Evolutionary conservation across 805 yeast genomes (phyloP).

Genomic region (Kuraishia borneana): DNA sequence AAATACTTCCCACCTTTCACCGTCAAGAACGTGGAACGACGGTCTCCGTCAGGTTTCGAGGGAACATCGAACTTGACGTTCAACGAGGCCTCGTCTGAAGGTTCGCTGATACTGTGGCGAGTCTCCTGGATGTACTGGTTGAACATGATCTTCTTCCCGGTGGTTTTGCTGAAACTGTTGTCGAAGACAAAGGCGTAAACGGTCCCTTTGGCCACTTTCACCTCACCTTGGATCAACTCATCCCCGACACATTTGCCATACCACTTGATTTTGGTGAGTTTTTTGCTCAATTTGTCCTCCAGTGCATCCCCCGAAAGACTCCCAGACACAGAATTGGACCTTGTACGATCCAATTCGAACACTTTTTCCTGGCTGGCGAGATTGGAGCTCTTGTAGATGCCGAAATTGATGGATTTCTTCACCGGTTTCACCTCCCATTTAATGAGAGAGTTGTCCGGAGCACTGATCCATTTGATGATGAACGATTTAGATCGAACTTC

Average conservation of each 20-base stretch:
- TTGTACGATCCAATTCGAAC: not conserved
- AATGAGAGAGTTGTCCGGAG: slow-evolving; percentile 53
- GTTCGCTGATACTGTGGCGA: not conserved
- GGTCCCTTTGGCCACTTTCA: slow-evolving; percentile 52
- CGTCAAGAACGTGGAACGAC: slow-evolving; percentile 16
- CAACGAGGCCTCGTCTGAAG: slow-evolving; percentile 4
- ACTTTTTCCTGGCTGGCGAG: not conserved
- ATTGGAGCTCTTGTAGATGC: slow-evolving; percentile 17
- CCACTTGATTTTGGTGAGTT: slow-evolving; percentile 39
- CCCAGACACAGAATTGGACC: slow-evolving; percentile 4
- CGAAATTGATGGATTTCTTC: slow-evolving; percentile 41
- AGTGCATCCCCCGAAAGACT: slow-evolving; percentile 26
- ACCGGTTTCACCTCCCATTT: slow-evolving; percentile 79
- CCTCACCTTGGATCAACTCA: slow-evolving; percentile 50
- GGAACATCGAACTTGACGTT: slow-evolving; percentile 18
- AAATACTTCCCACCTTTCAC: slow-evolving; percentile 60
- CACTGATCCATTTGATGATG: slow-evolving; percentile 83
- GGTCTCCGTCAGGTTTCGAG: slow-evolving; percentile 7
- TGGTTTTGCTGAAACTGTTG: slow-evolving; percentile 80
- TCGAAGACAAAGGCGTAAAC: slow-evolving; percentile 84
- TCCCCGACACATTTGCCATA: slow-evolving; percentile 49
- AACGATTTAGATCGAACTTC: slow-evolving; percentile 87
- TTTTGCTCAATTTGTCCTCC: slow-evolving; percentile 48
- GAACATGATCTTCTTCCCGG: slow-evolving; percentile 71
- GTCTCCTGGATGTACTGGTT: slow-evolving; percentile 30